Conservation (phyloP, 768 basidiomycete species). For the Tylopilus subfusipes region DNA sequence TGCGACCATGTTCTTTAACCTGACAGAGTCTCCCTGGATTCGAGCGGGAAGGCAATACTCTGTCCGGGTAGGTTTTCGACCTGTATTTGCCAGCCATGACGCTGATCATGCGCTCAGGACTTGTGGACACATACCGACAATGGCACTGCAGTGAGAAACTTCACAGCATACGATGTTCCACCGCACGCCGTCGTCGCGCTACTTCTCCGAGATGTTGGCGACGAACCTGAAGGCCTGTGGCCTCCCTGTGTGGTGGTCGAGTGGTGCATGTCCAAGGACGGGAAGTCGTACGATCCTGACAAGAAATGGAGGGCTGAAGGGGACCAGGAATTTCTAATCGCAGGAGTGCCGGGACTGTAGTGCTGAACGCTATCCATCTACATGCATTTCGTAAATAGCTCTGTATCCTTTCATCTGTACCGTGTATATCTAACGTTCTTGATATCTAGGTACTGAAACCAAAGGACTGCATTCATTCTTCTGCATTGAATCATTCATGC, state of each 20-base stretch:
- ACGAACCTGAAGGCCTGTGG: constrained; percentile 56
- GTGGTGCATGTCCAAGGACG: constrained; percentile 61
- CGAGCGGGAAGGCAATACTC: constrained; percentile 61
- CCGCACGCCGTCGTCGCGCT: constrained; percentile 68
- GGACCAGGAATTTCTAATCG: neutral
- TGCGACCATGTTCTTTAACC: constrained; percentile 55
- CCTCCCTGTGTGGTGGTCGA: constrained; percentile 55
- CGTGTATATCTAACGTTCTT: neutral
- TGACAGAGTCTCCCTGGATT: constrained; percentile 71
- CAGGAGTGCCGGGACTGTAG: neutral
- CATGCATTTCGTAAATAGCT: neutral
- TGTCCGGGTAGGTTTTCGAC: constrained; percentile 48
- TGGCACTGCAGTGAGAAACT: constrained; percentile 59
- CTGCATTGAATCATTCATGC: too few species aligned
- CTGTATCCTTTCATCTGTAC: neutral
- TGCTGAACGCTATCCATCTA: neutral
- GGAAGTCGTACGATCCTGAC: constrained; percentile 39
- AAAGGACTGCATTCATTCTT: too few species aligned
- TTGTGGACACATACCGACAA: constrained; percentile 72
- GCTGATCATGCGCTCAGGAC: constrained; percentile 41
- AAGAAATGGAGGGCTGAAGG: constrained; percentile 24
- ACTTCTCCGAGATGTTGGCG: constrained; percentile 60
- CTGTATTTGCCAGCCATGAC: neutral
- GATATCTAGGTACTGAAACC: neutral
- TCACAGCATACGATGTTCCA: constrained; percentile 52